Percentiles rank a stretch among this genome's conserved stretches.
Conservation (phyloP, 768 basidiomycete species). For the Ramaria rubella region DNA sequence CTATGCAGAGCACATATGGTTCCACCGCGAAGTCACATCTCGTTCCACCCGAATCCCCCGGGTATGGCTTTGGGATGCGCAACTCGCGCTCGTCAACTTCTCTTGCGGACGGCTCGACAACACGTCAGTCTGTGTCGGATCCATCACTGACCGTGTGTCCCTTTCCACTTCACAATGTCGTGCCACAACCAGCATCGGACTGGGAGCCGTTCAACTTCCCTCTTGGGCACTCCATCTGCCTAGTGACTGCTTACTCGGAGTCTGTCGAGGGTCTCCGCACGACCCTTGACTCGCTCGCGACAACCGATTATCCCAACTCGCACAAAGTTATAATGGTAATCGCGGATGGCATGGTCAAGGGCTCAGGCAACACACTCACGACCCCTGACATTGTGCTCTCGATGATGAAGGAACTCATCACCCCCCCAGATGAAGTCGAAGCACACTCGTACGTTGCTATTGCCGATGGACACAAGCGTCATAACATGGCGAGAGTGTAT, state of each 20-base stretch:
- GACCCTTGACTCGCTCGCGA: constrained; percentile 95
- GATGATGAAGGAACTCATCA: constrained; percentile 96
- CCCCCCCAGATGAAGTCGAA: constrained; percentile 77
- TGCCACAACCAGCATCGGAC: constrained; percentile 87
- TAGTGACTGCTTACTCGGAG: constrained; percentile 98
- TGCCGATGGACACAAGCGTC: constrained; percentile 98
- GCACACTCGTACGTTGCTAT: constrained; percentile 96
- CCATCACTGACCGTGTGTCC: constrained; percentile 66
- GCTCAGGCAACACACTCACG: constrained; percentile 78
- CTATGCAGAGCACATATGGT: constrained; percentile 37
- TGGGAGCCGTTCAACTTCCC: constrained; percentile 96
- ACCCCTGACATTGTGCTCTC: constrained; percentile 91
- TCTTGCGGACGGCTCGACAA: constrained; percentile 43
- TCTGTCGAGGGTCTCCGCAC: constrained; percentile 94
- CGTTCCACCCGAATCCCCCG: constrained; percentile 68
- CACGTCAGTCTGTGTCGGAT: constrained; percentile 14
- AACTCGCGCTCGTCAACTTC: constrained; percentile 82
- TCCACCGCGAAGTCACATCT: constrained; percentile 20
- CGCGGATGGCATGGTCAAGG: constrained; percentile 97
- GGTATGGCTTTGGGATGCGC: constrained; percentile 34
- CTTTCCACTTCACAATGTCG: constrained; percentile 85
- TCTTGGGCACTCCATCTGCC: constrained; percentile 85
- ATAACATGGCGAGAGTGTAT: constrained; percentile 99
- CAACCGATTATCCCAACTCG: constrained; percentile 96
- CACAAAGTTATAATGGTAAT: constrained; percentile 96